A percentile compares a stretch with the other conserved stretches of the same genome.
Conservation (phyloP, 2,329 filamentous ascomycete species). For the Calonectria pteridis region DNA sequence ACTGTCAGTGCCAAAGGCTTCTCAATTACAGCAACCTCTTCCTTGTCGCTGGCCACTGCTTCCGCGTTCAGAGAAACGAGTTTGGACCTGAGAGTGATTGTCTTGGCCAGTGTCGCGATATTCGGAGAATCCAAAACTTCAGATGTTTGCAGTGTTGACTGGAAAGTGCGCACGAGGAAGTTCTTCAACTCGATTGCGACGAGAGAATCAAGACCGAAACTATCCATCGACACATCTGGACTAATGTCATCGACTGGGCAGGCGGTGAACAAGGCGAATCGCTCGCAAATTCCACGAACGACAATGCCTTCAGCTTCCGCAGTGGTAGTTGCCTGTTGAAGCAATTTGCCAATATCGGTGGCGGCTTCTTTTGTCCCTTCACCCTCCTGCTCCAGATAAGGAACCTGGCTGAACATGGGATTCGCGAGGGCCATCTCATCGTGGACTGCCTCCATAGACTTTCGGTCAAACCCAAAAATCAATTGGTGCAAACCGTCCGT, state of each 20-base stretch:
- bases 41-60: not conserved
- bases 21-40: not conserved
- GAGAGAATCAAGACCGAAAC: slow-evolving; percentile 31
- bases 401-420: slow-evolving; percentile 27
- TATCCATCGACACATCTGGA: slow-evolving; percentile 26
- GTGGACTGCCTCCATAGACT: slow-evolving; percentile 25
- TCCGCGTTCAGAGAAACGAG: slow-evolving; percentile 16
- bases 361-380: slow-evolving; percentile 18
- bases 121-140: slow-evolving; percentile 28
- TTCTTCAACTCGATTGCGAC: slow-evolving; percentile 36
- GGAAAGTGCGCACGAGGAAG: slow-evolving; percentile 27
- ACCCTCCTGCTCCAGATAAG: slow-evolving; percentile 14
- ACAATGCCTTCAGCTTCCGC: slow-evolving; percentile 24
- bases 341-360: slow-evolving; percentile 21
- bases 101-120: slow-evolving; percentile 25
- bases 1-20: not conserved
- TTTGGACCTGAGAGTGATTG: slow-evolving; percentile 24
- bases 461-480: slow-evolving; percentile 28
- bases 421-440: slow-evolving; percentile 26
- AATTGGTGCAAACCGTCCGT: slow-evolving; percentile 15
- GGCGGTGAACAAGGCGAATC: slow-evolving; percentile 31
- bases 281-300: slow-evolving; percentile 21
- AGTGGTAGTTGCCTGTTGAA: slow-evolving; percentile 22
- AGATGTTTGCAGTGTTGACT: slow-evolving; percentile 29
- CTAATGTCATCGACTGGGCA: slow-evolving; percentile 28